Evolutionary conservation across 2,329 filamentous ascomycete species (phyloP), one percentile per base, ranked within the genome.

Genomic region (Nigrospora oryzae): DNA sequence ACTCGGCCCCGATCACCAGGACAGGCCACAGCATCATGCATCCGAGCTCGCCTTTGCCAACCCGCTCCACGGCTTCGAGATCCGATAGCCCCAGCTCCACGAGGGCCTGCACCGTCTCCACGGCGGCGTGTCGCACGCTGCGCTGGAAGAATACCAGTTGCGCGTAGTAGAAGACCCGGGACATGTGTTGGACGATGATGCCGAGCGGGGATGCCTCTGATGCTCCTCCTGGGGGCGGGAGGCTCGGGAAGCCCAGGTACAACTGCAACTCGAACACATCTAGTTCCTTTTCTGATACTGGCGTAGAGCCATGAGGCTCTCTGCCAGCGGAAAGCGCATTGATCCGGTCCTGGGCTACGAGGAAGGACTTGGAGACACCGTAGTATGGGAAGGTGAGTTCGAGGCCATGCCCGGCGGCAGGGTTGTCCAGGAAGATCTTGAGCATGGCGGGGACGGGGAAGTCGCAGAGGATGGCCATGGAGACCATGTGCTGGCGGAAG

Each of bases 1-100:
- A 65, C 40, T 65, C 63, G 5, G 61, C 61, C 3, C 59, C 63
- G 4, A 64, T 52, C 2, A 65, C 57, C 32, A 65, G 54, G 4
- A 56, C 57, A 2, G 62, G 61, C 63, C 63, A 65, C 30, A 64
- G 55, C 46, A 64, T 61, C 15, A 63, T 56, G 44, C 55, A 61
- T 3, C 63, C 62, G 2, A 58, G 54, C 15, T 51, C 48, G 7
- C 59, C 57, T 16, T 53, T 51, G 2, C 55, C 59, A 1, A 58
- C 49, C 5, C 30, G 40, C 42, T 63, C 62, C 8, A 62, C 57
- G 0, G 57, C 55, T 45, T 64, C 61, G 13, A 65, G 49, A 19
- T 63, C 57, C 14, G 48, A 31, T 1, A 64, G 50, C 0, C 59
- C 62, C 16, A 54, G 56, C 37, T 58, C 58, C 3, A 64, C 59